Evolutionary conservation across 768 basidiomycete genomes (phyloP), one percentile per base, ranked within the genome.

Genomic region (Boletus coccyginus): DNA sequence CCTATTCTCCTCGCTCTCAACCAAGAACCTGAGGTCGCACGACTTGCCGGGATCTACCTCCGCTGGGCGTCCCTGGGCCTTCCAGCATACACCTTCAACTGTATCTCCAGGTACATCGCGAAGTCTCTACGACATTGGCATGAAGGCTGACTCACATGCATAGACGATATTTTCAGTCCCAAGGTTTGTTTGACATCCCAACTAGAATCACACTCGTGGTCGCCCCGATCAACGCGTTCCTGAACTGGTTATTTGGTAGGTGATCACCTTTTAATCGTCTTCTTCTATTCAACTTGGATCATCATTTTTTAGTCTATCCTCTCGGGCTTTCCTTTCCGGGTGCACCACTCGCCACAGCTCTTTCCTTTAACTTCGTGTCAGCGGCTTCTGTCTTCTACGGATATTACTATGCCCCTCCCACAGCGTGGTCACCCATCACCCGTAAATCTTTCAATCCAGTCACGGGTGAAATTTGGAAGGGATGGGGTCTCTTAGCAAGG

Each of bases 321-420:
- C 74, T 97, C 53, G 79, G 89, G 14, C 76, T 98, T 3, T 95
- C 95, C 1, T 99, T 92, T 72, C 84, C 90, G 50, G 96, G 96
- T 14, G 96, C 94, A 5, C 96, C 96, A 0, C 78, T 98, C 19
- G 90, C 95, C 2, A 94, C 94, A 3, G 86, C 90, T 0, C 79
- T 95, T 45, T 90, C 90, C 14, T 92, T 94, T 74, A 96, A 95
- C 69, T 77, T 96, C n/a, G 86, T 94, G 42, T 77, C 85, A 0
- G 51, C 82, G 43, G 67, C 80, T 52, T 90, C 84, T 1, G 74
- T 90, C 47, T 52, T 77, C 33, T 92, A 90, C 55, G 89, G 84
- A 8, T 67, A 86, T 21, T 78, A 79, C 64, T 84, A 79, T 64
- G 78, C 82, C 7, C 91, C 73, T 58, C 69, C 74, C 17, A 89